phyloP scores from a whole-genome alignment of 1,139 yeast species.

The Scheffersomyces stambukii region DNA sequence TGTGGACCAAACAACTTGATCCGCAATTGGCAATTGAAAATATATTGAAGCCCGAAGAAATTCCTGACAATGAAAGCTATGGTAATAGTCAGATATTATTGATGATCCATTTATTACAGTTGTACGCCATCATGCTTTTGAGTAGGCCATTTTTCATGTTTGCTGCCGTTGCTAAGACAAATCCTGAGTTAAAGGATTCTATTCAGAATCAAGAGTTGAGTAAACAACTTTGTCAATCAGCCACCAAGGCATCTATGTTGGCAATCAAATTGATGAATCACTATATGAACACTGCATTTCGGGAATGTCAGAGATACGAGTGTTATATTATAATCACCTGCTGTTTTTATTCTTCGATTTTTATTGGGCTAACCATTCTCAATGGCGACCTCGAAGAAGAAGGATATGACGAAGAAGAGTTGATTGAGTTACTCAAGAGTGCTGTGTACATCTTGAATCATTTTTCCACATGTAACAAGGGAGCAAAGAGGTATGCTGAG shows the following conservation, averaged over 20 bases:
- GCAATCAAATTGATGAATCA: constrained; percentile 15
- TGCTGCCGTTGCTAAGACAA: constrained; percentile 10
- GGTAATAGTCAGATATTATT: constrained; percentile 22
- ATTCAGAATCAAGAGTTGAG: constrained; percentile 8
- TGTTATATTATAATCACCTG: constrained; percentile 15
- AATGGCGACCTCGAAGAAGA: constrained; percentile 13
- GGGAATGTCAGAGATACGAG: constrained; percentile 12
- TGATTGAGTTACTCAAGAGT: constrained; percentile 11
- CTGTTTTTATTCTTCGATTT: constrained; percentile 14
- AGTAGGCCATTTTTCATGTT: constrained; percentile 45
- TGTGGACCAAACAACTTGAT: constrained; percentile 33
- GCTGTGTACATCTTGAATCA: constrained; percentile 13
- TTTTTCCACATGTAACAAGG: constrained; percentile 13
- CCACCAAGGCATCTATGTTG: constrained; percentile 14
- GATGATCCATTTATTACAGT: constrained; percentile 34
- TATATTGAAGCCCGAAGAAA: constrained; percentile 15
- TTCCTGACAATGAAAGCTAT: constrained; percentile 11
- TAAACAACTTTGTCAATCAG: constrained; percentile 14
- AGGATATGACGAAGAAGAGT: constrained; percentile 13
- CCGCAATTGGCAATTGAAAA: constrained; percentile 20
- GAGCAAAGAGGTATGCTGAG: constrained; percentile 15
- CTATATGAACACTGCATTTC: constrained; percentile 13
- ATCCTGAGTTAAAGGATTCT: constrained; percentile 5
- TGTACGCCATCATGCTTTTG: constrained; percentile 38
- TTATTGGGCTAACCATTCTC: constrained; percentile 15